Percentiles rank a stretch among this genome's conserved stretches.
Conservation (phyloP, 75 land plant species). For the Sequoia sempervirens region DNA sequence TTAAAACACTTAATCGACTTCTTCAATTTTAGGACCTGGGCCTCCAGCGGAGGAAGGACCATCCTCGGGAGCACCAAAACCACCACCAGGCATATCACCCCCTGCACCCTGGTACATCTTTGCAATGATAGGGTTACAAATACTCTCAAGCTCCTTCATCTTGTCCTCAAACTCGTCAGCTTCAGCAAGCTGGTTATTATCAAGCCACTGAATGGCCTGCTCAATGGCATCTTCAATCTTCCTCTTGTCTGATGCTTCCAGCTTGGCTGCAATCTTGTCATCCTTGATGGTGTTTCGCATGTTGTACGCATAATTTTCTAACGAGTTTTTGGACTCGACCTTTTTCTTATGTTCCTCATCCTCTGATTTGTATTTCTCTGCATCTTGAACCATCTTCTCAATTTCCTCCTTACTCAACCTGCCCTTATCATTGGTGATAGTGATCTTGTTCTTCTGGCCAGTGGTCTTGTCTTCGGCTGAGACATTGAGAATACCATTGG, state of each 20-base stretch:
- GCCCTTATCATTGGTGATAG: constrained; percentile 68
- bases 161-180: constrained; percentile 69
- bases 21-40: constrained; percentile 75
- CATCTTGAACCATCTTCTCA: constrained; percentile 74
- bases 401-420: constrained; percentile 72
- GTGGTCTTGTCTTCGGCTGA: constrained; percentile 76
- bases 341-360: constrained; percentile 77
- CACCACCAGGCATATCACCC: constrained; percentile 23
- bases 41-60: constrained; percentile 33
- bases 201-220: constrained; percentile 63
- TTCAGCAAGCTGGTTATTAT: constrained; percentile 65
- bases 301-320: constrained; percentile 79
- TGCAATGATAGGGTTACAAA: constrained; percentile 74
- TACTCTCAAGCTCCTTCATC: constrained; percentile 69
- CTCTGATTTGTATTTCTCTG: constrained; percentile 64
- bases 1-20: constrained; percentile 45
- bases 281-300: constrained; percentile 74
- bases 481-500: constrained; percentile 71
- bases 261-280: constrained; percentile 64
- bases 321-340: constrained; percentile 61
- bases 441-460: constrained; percentile 86
- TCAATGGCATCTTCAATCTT: constrained; percentile 75
- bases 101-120: constrained; percentile 78
- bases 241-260: constrained; percentile 64
- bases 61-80: constrained; percentile 47